Evolutionary conservation across 805 yeast genomes (phyloP).

Genomic region (Priceomyces medius): DNA sequence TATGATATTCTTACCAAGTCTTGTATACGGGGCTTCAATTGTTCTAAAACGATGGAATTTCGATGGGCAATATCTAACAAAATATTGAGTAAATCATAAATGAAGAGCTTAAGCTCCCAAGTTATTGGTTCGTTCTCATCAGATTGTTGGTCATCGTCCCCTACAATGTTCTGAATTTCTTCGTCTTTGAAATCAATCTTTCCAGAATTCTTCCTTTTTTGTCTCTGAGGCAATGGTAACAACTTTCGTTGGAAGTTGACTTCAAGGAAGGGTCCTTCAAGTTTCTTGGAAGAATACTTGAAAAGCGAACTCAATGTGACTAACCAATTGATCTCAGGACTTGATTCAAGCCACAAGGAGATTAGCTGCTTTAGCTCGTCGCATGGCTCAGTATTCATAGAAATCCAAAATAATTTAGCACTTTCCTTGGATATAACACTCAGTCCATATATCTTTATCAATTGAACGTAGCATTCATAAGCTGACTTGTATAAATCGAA

Average conservation of each 20-base stretch:
- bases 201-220: constrained; percentile 28
- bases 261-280: constrained; percentile 41
- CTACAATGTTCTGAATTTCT: constrained; percentile 42
- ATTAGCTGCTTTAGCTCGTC: constrained; percentile 46
- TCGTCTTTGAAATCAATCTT: constrained; percentile 38
- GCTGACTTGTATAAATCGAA: constrained; percentile 41
- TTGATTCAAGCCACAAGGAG: constrained; percentile 59
- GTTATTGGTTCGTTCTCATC: constrained; percentile 52
- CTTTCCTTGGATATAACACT: constrained; percentile 43
- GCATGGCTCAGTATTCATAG: constrained; percentile 48
- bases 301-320: constrained; percentile 51
- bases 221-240: constrained; percentile 42
- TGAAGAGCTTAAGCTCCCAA: constrained; percentile 54
- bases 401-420: constrained; percentile 61
- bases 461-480: constrained; percentile 56
- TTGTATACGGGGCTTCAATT: constrained; percentile 46
- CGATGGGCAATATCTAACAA: constrained; percentile 40
- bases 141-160: constrained; percentile 29
- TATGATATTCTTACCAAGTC: constrained; percentile 79
- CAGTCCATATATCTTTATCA: constrained; percentile 52
- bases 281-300: constrained; percentile 41
- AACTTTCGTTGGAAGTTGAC: constrained; percentile 38
- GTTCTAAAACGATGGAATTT: constrained; percentile 38
- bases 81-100: constrained; percentile 47
- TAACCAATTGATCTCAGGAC: constrained; percentile 54